Percentiles rank a stretch among this genome's conserved stretches.
Evolutionary conservation across 148 eudicot species (phyloP).

Genomic region (Chenopodium berlandieri): DNA sequence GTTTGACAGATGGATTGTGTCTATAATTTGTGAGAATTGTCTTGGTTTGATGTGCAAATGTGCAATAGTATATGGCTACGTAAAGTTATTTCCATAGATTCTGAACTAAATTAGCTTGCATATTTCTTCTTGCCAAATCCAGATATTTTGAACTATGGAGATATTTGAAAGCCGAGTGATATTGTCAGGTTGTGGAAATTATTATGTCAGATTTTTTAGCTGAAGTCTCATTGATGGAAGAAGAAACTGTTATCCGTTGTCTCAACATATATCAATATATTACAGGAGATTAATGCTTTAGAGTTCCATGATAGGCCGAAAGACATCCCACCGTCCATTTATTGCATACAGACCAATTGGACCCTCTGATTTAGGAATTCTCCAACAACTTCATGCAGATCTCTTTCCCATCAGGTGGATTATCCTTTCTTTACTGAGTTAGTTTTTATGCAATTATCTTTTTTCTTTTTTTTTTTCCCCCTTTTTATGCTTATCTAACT

Average conservation of each 20-base stretch:
- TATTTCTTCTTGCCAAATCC: neutral
- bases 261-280: conserved; percentile 32
- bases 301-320: conserved; percentile 63
- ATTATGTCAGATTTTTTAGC: conserved; percentile 4
- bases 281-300: conserved; percentile 50
- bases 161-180: conserved; percentile 1
- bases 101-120: neutral
- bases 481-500: neutral
- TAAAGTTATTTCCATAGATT: neutral
- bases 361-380: conserved; percentile 67
- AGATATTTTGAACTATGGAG: conserved; percentile 6
- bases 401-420: conserved; percentile 87
- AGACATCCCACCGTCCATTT: conserved; percentile 47
- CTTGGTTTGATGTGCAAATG: neutral
- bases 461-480: no score
- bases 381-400: conserved; percentile 68
- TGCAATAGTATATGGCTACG: neutral
- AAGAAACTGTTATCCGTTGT: conserved; percentile 20
- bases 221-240: conserved; percentile 55
- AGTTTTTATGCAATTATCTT: neutral
- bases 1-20: neutral
- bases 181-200: conserved; percentile 12
- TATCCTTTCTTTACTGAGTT: neutral
- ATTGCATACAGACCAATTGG: conserved; percentile 70
- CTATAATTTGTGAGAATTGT: neutral